A percentile compares a stretch with the other conserved stretches of the same genome.
Evolutionary conservation across 345 rosid genomes (phyloP).

Genomic region (Arabidopsis arenosa): DNA sequence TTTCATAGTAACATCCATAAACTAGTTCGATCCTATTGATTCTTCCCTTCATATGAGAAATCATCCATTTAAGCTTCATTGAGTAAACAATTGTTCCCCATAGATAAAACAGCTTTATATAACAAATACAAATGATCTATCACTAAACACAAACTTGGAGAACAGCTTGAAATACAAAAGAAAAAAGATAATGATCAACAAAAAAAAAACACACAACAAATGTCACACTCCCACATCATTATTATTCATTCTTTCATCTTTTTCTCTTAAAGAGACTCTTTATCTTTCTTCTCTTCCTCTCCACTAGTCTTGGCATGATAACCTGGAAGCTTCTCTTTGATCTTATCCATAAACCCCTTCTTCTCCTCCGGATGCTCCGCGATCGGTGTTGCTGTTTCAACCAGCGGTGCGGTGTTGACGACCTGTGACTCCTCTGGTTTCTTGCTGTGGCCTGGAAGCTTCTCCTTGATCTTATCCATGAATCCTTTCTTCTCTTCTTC

Average conservation of each 20-base stretch:
- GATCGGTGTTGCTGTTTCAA: constrained; percentile 8
- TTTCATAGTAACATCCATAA: too few species aligned
- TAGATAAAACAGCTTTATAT: background rate
- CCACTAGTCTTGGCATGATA: constrained; percentile 57
- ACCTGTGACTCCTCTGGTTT: constrained; percentile 42
- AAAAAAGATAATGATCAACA: background rate
- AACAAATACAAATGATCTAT: background rate
- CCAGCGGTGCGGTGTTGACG: background rate
- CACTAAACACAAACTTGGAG: background rate
- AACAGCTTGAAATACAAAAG: background rate
- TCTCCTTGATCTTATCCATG: constrained; percentile 64
- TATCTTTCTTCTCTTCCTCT: constrained; percentile 49
- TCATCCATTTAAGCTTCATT: background rate
- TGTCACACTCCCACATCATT: background rate
- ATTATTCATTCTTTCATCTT: background rate
- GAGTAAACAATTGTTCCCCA: background rate
- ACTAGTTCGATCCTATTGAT: too few species aligned
- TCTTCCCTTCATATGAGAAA: background rate
- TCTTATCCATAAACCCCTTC: constrained; percentile 73
- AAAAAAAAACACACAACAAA: background rate
- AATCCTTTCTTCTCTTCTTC: constrained; percentile 52
- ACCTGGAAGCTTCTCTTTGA: constrained; percentile 80
- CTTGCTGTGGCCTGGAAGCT: constrained; percentile 55
- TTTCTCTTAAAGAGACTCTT: constrained; percentile 24
- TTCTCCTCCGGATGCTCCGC: constrained; percentile 50